Conservation (phyloP, 108 stramenopile genomes). For the Nitzschia sp. region DNA sequence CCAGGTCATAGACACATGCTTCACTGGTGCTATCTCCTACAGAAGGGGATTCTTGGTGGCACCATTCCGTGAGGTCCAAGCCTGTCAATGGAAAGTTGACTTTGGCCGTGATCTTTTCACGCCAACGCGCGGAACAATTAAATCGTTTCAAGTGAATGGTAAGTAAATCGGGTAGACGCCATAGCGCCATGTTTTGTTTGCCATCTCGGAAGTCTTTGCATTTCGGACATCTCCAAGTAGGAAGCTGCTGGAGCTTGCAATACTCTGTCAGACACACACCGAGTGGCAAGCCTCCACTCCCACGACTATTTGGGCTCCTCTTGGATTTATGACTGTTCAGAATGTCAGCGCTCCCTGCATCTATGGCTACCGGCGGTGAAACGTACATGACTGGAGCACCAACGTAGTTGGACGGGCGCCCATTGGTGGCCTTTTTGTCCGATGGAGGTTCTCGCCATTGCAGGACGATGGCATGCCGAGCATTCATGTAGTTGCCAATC, state of each 20-base stretch:
- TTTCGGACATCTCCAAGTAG: constrained; percentile 74
- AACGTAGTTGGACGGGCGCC: constrained; percentile 19
- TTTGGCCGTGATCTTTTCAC: constrained; percentile 92
- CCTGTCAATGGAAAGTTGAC: constrained; percentile 93
- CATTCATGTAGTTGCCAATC: constrained; percentile 82
- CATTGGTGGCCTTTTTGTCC: constrained; percentile 34
- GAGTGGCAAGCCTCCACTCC: constrained; percentile 68
- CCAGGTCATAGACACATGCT: constrained; percentile 78
- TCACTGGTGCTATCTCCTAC: constrained; percentile 39
- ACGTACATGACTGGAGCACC: constrained; percentile 57
- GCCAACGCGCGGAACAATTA: constrained; percentile 87
- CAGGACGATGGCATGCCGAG: constrained; percentile 65
- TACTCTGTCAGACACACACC: constrained; percentile 87
- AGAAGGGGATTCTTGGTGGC: constrained; percentile 63
- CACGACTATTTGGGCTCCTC: constrained; percentile 15
- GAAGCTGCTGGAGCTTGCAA: constrained; percentile 80
- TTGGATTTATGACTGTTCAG: constrained; percentile 35
- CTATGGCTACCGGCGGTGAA: constrained; percentile 41
- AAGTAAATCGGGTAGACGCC: constrained; percentile 90
- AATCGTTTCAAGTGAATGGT: constrained; percentile 96
- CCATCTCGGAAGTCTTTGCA: constrained; percentile 89
- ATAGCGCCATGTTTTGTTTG: constrained; percentile 83
- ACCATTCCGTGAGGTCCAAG: constrained; percentile 87
- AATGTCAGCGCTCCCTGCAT: constrained; percentile 51
- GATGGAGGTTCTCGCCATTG: constrained; percentile 66